phyloP scores from a whole-genome alignment of 768 basidiomycete species.

The Podaxis pistillaris region DNA sequence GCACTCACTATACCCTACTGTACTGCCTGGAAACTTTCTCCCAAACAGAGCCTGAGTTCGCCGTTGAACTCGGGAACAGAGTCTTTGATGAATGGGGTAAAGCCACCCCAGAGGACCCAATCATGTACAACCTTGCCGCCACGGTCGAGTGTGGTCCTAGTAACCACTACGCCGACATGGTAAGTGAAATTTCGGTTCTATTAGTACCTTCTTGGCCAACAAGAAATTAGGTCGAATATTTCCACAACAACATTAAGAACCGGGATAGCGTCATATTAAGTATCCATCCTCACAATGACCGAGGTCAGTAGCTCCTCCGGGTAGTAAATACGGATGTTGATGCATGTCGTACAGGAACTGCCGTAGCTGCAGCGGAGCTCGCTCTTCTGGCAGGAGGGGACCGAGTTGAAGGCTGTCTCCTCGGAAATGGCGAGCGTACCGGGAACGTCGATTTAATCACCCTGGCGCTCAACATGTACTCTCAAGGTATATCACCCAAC shows the following conservation, averaged over 20 bases:
- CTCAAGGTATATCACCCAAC: conserved; percentile 85
- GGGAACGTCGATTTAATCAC: conserved; percentile 98
- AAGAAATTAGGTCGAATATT: conserved; percentile 77
- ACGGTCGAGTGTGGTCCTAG: conserved; percentile 97
- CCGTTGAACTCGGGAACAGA: conserved; percentile 87
- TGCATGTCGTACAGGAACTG: conserved; percentile 57
- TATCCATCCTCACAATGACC: conserved; percentile 94
- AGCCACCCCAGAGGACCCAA: conserved; percentile 75
- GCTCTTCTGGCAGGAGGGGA: conserved; percentile 90
- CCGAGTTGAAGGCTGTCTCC: conserved; percentile 93
- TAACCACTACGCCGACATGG: conserved; percentile 97
- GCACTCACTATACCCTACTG: conserved; percentile 38
- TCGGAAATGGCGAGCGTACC: conserved; percentile 97
- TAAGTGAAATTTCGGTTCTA: conserved; percentile 26
- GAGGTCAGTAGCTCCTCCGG: conserved; percentile 51
- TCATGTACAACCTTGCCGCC: conserved; percentile 96
- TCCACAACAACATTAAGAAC: conserved; percentile 81
- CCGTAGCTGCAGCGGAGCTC: conserved; percentile 91
- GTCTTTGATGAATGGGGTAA: conserved; percentile 91
- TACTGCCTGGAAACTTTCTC: conserved; percentile 99
- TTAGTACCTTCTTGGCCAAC: conserved; percentile 1
- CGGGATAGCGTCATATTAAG: conserved; percentile 88
- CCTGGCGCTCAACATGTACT: conserved; percentile 92
- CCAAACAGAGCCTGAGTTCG: conserved; percentile 95
- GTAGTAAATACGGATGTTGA: not conserved